These are phyloP conservation scores for Mimosa bimucronata DNA, from an alignment of 306 rosid species.

Conservation along the genomic window DNA sequence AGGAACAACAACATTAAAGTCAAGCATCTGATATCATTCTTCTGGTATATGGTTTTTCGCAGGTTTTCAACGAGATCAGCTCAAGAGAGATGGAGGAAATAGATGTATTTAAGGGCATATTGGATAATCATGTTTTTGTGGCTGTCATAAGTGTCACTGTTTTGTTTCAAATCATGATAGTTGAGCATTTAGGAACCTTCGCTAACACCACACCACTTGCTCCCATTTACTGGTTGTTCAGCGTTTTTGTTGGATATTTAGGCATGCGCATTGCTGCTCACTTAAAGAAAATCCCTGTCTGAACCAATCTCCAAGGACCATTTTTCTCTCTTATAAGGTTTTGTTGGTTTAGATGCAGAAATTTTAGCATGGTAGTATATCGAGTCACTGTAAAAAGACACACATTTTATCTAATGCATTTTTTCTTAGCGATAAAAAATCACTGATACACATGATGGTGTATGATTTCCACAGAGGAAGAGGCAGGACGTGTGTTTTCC, in stretches of 20 bases:
- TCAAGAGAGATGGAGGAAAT: constrained; percentile 93
- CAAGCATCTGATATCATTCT: not conserved
- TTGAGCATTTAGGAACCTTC: constrained; percentile 83
- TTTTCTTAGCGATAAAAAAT: not conserved
- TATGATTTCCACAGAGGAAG: not conserved
- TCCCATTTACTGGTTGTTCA: constrained; percentile 67
- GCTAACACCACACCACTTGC: constrained; percentile 87
- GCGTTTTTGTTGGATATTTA: constrained; percentile 63
- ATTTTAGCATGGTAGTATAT: constrained; percentile 1
- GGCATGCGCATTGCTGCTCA: constrained; percentile 83
- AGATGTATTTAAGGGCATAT: constrained; percentile 77
- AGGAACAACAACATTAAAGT: not conserved
- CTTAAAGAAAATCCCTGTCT: constrained; percentile 75
- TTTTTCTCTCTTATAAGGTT: not conserved
- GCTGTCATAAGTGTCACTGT: constrained; percentile 66
- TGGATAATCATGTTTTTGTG: constrained; percentile 76
- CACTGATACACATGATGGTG: not conserved
- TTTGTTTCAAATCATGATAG: constrained; percentile 77
- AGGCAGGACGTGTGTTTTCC: not conserved
- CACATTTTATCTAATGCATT: not conserved
- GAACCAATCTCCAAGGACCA: constrained; percentile 26
- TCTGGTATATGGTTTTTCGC: constrained; percentile 22
- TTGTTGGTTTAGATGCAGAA: not conserved
- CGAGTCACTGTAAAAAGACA: not conserved
- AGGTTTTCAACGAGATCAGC: constrained; percentile 92